Base-by-base conservation (phyloP, 306 rosid species). In the Calophaca sinica region DNA sequence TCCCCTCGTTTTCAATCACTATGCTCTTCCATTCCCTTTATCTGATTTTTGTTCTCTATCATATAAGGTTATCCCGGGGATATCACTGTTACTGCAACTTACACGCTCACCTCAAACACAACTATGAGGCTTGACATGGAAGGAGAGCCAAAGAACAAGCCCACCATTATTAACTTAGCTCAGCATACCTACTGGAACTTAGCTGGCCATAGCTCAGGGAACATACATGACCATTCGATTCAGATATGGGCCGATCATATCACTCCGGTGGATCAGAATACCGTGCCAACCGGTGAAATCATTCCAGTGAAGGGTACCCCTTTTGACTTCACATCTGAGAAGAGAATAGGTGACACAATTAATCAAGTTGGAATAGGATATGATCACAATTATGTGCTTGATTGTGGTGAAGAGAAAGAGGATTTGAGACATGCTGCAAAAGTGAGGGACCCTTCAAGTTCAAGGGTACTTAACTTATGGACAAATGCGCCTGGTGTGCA, bases 151-250 rank as follows among this genome's bases (percentile, higher is more conserved):
- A 86, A 86, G 84, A 81, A 90, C 88, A 94, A 91, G 85, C 76
- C 96, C 38, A 94, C 99, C 42, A 84, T 86, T 2, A 79, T 93
- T 64, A 92, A 86, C 88, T 84, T 94, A 81, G 98, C 94, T 70
- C 98, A 93, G 64, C 98, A 93, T 74, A 88, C 96, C 13, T 93
- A 93, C 82, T 93, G 96, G 96, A 93, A 94, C 84, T 84, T 94
- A 68, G 96, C 97, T 14, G 98, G 97, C 55, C 97, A 94, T 84
- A 82, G 59, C 84, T 84, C 90, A 0, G 93, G 97, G 42, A 68
- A 87, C n/a, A 49, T 94, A 41, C 96, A 84, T 42, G 89, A 94
- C 77, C 97, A 94, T 75, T 73, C 88, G 14, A 85, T 94, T 78
- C 91, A 86, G 79, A 83, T 94, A 73, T 74, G 85, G 89, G 92